Percentiles rank a stretch among this genome's conserved stretches.
phyloP scores from a whole-genome alignment of 805 yeast species.

The Wickerhamiella kazuoi region DNA sequence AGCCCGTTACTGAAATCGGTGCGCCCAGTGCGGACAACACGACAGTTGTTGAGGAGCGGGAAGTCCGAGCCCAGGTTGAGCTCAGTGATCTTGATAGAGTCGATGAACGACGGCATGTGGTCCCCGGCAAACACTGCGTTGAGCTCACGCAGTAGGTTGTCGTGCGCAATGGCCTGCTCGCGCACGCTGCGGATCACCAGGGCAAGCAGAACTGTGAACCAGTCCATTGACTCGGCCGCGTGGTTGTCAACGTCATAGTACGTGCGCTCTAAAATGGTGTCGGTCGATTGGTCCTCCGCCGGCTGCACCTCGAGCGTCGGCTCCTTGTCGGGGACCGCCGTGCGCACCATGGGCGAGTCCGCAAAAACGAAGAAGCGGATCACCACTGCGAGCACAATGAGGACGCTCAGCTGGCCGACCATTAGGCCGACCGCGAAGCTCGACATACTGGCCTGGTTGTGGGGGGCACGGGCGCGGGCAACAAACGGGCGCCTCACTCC shows the following conservation, averaged over 20 bases:
- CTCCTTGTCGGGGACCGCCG: constrained; percentile 11
- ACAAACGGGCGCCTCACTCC: too few relatives aligned
- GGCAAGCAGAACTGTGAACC: constrained; percentile 91
- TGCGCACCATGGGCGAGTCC: constrained; percentile 19
- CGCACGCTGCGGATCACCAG: constrained; percentile 77
- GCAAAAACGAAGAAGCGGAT: constrained; percentile 27
- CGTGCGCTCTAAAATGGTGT: constrained; percentile 64
- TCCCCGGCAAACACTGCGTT: constrained; percentile 41
- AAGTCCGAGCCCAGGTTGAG: constrained; percentile 87
- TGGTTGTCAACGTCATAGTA: constrained; percentile 82
- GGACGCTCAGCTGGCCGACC: constrained; percentile 26
- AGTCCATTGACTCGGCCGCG: constrained; percentile 77
- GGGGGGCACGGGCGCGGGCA: too few relatives aligned
- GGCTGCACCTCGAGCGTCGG: constrained; percentile 15
- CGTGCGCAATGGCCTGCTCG: constrained; percentile 70
- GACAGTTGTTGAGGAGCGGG: constrained; percentile 87
- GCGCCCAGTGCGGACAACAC: constrained; percentile 28
- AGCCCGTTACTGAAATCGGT: constrained; percentile 18
- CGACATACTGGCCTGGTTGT: constrained; percentile 7
- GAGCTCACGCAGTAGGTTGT: constrained; percentile 66
- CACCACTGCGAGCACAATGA: constrained; percentile 22
- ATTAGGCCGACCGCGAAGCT: constrained; percentile 22
- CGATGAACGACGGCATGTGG: constrained; percentile 65
- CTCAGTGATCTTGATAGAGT: constrained; percentile 61
- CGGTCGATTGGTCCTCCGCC: constrained; percentile 13